Evolutionary conservation across 768 basidiomycete species (phyloP).

Genomic region (Mycena polygramma): DNA sequence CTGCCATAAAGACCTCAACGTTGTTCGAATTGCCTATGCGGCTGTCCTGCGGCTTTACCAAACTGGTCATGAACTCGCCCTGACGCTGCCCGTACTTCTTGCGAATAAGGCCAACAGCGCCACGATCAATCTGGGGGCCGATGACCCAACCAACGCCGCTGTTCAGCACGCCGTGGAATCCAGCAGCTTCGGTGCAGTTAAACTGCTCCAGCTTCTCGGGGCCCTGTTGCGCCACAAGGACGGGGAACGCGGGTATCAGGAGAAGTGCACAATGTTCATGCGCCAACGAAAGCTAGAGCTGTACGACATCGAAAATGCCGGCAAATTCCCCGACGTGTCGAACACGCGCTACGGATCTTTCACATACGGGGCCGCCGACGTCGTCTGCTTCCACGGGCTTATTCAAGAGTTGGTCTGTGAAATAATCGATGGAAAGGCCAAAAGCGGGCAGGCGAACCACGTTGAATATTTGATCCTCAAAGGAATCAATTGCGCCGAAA

Average conservation of each 20-base stretch:
- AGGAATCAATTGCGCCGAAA: constrained; percentile 43
- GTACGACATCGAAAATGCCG: constrained; percentile 18
- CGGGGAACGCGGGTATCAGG: constrained; percentile 21
- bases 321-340: not conserved
- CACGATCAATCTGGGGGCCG: constrained; percentile 29
- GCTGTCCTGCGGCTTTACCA: not conserved
- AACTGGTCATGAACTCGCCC: no score
- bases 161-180: not conserved
- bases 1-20: constrained; percentile 50
- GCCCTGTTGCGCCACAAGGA: constrained; percentile 44
- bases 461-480: constrained; percentile 40
- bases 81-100: constrained; percentile 38
- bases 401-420: constrained; percentile 31
- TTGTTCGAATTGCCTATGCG: constrained; percentile 40
- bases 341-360: not conserved
- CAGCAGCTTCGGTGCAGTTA: constrained; percentile 26
- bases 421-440: constrained; percentile 35
- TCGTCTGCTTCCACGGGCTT: not conserved
- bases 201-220: constrained; percentile 41
- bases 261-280: constrained; percentile 31
- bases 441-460: constrained; percentile 35
- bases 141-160: constrained; percentile 23
- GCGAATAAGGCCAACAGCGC: constrained; percentile 45
- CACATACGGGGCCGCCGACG: not conserved
- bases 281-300: constrained; percentile 27